phyloP scores from a whole-genome alignment of 129 eudicot genomes.

The Daucus carota region DH1_v3.0 NC_030381.2:5900501-5901000 shows the following conservation, averaged over 20 bases:
- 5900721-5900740: neutral
- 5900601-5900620: neutral
- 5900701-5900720: neutral
- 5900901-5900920: too few relatives aligned
- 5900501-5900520: too few relatives aligned
- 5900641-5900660: too few relatives aligned
- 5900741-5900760: neutral
- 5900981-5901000: neutral
- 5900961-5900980: neutral
- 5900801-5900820: neutral
- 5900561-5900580: too few relatives aligned
- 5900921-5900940: neutral
- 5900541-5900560: too few relatives aligned
- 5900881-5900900: neutral
- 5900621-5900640: neutral
- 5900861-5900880: neutral
- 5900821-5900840: neutral
- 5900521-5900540: too few relatives aligned
- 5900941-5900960: neutral
- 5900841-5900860: neutral
- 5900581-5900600: neutral
- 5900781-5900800: neutral
- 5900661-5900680: neutral
- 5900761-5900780: neutral
- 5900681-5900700: neutral